Evolutionary conservation across 768 basidiomycete genomes (phyloP), one percentile per base, ranked within the genome.

Genomic region (Naganishia onofrii): DNA sequence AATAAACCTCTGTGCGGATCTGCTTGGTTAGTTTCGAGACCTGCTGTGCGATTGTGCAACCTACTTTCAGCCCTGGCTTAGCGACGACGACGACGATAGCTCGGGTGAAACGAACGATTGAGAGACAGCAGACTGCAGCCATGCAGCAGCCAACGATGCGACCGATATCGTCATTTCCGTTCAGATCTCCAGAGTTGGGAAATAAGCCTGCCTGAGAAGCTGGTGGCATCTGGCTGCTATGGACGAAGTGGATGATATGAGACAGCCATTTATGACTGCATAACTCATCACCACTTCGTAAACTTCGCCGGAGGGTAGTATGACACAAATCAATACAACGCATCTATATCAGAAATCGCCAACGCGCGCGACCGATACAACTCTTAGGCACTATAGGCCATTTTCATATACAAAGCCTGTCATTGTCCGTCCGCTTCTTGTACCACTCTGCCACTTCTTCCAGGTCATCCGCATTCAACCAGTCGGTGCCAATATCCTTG

Each of bases 401-500:
- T 63, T n/a, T 34, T 63, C 26, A 63, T 26, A 44, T 44, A 44
- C 60, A 63, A 34, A 42, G 32, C 28, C 23, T 28, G 38, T 42
- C 60, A 29, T 29, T 29, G 21, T 69, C 68, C 17, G 34, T 13
- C 68, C 57, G 38, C 31, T 31, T 58, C 51, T 46, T 32, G 8
- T 48, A 58, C n/a, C 58, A 69, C 28, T 53, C 36, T 17, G 56
- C 57, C 4, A 69, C 68, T 6, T 69, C 68, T 19, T 52, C 56
- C 56, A 69, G 26, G 38, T 69, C 56, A 51, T 69, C 68, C 3
- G 68, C 68, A 44, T 69, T 69, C 44, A 69, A 42, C 68, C 68
- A 69, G 34, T 69, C 68, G 29, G 68, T 58, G 21, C 68, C 68
- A 3, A 69, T 48, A 36, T 57, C 57, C n/a, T 69, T 69, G 21